Evolutionary conservation across 2,329 filamentous ascomycete genomes (phyloP).

Genomic region (Coniochaeta sp.): DNA sequence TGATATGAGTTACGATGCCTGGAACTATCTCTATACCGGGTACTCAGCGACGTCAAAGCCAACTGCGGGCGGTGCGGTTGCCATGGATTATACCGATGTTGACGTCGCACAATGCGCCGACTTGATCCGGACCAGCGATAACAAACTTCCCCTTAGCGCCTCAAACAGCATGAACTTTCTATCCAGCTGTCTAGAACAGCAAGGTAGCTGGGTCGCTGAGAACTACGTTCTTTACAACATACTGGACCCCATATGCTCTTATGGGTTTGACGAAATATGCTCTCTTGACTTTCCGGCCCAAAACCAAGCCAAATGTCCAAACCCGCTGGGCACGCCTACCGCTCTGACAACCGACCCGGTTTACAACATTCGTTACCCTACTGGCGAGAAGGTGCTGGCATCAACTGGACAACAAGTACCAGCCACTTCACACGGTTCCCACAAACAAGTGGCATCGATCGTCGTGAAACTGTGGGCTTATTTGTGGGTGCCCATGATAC

Average conservation of each 20-base stretch:
- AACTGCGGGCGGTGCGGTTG: slow-evolving; percentile 2
- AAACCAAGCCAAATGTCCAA: slow-evolving; percentile 46
- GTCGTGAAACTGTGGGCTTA: background rate
- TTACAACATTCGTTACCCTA: slow-evolving; percentile 44
- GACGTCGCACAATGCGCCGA: background rate
- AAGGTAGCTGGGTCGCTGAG: background rate
- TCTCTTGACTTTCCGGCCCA: background rate
- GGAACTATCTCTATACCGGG: slow-evolving; percentile 7
- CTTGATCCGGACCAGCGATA: background rate
- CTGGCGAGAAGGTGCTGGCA: slow-evolving; percentile 33
- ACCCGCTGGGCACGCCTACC: slow-evolving; percentile 28
- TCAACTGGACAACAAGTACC: background rate
- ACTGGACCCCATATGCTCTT: background rate
- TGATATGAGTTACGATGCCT: slow-evolving; percentile 6
- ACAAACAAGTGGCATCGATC: background rate
- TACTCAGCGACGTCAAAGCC: slow-evolving; percentile 4
- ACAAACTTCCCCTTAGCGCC: background rate
- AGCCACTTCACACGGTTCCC: background rate
- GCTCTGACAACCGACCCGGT: slow-evolving; percentile 31
- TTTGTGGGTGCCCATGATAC: background rate
- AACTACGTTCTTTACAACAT: slow-evolving; percentile 2
- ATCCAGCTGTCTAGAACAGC: background rate
- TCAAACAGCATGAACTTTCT: slow-evolving; percentile 3
- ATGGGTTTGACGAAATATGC: background rate
- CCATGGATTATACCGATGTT: background rate